Base-by-base conservation (phyloP, 1,284 basidiomycete species). In the Ganoderma sinense region DNA sequence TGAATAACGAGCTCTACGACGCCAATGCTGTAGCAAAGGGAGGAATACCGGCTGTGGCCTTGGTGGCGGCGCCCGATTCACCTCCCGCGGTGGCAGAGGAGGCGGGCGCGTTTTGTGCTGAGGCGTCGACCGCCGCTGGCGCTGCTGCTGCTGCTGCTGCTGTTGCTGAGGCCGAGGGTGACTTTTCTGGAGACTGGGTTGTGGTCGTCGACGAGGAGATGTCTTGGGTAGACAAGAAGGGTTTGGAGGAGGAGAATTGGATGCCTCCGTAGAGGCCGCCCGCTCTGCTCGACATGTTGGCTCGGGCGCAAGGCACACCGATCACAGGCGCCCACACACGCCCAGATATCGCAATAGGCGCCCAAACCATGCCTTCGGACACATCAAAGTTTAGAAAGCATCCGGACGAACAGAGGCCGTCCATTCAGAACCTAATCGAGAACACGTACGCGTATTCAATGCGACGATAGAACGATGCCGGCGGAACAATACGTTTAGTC, bases 251-350 rank as follows among this genome's bases (percentile, higher is more conserved):
- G 45, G 91, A 92, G 81, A 94, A 94, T 68, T 93, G 91, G 72
- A 94, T 93, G 76, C 92, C 92, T 63, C 93, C 92, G 74, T 94
- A 94, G 66, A 94, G 86, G 68, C 93, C 92, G 69, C 92, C 92
- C 69, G 91, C 91, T 85, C 88, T 87, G 81, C 89, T 88, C 66
- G 90, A 90, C 91, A 92, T 92, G 26, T 51, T 73, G 70, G 63
- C 56, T 26, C 51, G 26, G 62, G 64, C 33, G 36, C 31, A 62
- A 63, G 55, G 61, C 31, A 31, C 33, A 10, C 23, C 62, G 56
- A 51, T 23, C 36, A 62, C n/a, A 66, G 64, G 55, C 68, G 68
- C 68, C 60, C 53, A 4, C n/a, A 7, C 20, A 10, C 45, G n/a
- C 20, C 20, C 14, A 14, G 13, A 45, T 48, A 20, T 51, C 8